A percentile compares a stretch with the other conserved stretches of the same genome.
Conservation (phyloP, 805 yeast species). For the Myxozyma vanderwaltii region DNA sequence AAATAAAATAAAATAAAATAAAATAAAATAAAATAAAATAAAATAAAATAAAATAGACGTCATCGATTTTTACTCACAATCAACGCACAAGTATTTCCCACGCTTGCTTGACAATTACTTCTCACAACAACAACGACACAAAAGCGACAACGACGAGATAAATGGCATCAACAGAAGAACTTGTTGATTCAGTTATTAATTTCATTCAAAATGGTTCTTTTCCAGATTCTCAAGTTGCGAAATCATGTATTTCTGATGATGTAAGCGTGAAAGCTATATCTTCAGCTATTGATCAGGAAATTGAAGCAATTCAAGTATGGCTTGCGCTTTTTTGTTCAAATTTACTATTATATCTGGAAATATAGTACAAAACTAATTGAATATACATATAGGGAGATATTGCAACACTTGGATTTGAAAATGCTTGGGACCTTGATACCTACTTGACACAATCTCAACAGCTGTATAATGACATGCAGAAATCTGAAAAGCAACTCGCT, state of each 20-base stretch:
- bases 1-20: no score
- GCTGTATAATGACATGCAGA: conserved; percentile 10
- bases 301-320: conserved; percentile 21
- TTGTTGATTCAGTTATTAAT: conserved; percentile 13
- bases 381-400: conserved; percentile 13
- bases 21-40: no score
- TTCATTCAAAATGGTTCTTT: conserved; percentile 23
- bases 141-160: not conserved
- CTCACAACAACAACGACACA: not conserved
- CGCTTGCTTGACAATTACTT: not conserved
- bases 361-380: no score
- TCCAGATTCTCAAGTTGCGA: conserved; percentile 25
- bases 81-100: no score
- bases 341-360: no score
- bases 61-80: no score
- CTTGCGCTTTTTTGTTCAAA: no score
- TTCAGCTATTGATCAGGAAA: conserved; percentile 17
- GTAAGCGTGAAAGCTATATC: conserved; percentile 6
- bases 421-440: conserved; percentile 21
- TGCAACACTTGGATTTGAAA: conserved; percentile 15
- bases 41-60: no score
- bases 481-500: conserved; percentile 10
- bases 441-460: conserved; percentile 14
- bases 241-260: conserved; percentile 13
- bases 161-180: conserved; percentile 7